A percentile compares a stretch with the other conserved stretches of the same genome.
phyloP scores from a whole-genome alignment of 345 rosid genomes.

The Populus deltoides region DNA sequence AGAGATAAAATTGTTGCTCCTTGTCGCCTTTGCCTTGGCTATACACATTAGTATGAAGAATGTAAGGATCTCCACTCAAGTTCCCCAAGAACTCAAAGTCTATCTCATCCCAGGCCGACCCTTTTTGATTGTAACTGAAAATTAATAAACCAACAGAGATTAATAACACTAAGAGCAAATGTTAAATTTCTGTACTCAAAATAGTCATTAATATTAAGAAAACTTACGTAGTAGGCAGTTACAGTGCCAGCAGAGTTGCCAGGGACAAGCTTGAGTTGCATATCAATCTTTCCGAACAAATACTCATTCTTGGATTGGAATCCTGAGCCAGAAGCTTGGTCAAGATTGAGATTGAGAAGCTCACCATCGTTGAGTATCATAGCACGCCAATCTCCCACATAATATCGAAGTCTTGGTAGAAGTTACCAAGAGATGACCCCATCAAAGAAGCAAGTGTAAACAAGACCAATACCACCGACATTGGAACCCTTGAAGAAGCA shows the following conservation, averaged over 20 bases:
- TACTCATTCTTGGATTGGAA: background rate
- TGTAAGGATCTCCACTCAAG: background rate
- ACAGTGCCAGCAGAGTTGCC: background rate
- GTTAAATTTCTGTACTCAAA: background rate
- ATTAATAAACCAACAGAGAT: background rate
- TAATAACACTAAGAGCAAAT: background rate
- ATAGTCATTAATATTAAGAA: background rate
- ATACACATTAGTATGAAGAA: background rate
- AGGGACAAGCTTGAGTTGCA: conserved; percentile 1
- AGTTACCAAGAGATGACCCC: background rate
- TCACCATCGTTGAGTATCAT: background rate
- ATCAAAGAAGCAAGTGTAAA: background rate
- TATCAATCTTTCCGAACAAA: background rate
- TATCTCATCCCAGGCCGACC: background rate
- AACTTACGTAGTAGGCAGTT: background rate
- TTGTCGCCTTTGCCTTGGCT: background rate
- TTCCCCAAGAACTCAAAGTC: background rate
- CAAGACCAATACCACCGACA: background rate
- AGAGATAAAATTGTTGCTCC: background rate
- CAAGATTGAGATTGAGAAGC: background rate
- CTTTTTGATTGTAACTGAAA: background rate
- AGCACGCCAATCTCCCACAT: background rate
- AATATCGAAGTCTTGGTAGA: background rate
- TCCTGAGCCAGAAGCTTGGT: background rate
- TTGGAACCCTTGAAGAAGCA: background rate